Evolutionary conservation across 495 filamentous ascomycete genomes (phyloP).

Genomic region (Penicillium canescens): DNA sequence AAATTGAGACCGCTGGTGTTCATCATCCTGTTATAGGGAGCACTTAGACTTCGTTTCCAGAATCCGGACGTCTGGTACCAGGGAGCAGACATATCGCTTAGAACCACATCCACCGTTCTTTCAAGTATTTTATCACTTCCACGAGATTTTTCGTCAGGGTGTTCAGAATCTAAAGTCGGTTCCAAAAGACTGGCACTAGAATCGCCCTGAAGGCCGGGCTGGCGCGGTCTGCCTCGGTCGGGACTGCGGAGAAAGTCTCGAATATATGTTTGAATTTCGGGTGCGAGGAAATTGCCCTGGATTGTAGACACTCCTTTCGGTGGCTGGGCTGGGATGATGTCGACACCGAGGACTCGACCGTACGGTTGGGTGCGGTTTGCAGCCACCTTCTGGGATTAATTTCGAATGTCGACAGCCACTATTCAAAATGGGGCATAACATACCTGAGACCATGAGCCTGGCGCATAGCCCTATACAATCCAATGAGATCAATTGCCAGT

Average conservation of each 20-base stretch:
- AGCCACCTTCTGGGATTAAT: constrained; percentile 62
- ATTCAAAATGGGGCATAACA: neutral
- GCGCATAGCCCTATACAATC: constrained; percentile 76
- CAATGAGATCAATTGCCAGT: constrained; percentile 13
- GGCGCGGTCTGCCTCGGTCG: constrained; percentile 54
- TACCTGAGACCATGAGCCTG: constrained; percentile 93
- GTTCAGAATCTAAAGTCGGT: constrained; percentile 1
- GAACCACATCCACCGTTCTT: constrained; percentile 83
- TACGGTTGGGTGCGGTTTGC: constrained; percentile 69
- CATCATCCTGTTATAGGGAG: constrained; percentile 97
- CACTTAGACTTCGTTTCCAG: constrained; percentile 83
- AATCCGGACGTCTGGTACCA: constrained; percentile 78
- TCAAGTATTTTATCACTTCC: constrained; percentile 11
- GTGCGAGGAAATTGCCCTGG: constrained; percentile 85
- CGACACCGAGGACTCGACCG: constrained; percentile 84
- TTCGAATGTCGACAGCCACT: constrained; percentile 1
- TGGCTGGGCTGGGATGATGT: constrained; percentile 88
- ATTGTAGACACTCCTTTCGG: constrained; percentile 87
- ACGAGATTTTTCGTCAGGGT: neutral
- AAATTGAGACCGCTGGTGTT: constrained; percentile 88
- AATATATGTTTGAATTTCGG: constrained; percentile 69
- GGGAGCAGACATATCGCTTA: constrained; percentile 99
- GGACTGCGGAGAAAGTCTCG: constrained; percentile 71
- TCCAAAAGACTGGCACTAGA: constrained; percentile 11
- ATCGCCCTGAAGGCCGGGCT: constrained; percentile 8